Percentiles rank a stretch among this genome's conserved stretches.
Evolutionary conservation across 106 monocot genomes (phyloP).

Genomic region (Apostasia shenzhenica): DNA sequence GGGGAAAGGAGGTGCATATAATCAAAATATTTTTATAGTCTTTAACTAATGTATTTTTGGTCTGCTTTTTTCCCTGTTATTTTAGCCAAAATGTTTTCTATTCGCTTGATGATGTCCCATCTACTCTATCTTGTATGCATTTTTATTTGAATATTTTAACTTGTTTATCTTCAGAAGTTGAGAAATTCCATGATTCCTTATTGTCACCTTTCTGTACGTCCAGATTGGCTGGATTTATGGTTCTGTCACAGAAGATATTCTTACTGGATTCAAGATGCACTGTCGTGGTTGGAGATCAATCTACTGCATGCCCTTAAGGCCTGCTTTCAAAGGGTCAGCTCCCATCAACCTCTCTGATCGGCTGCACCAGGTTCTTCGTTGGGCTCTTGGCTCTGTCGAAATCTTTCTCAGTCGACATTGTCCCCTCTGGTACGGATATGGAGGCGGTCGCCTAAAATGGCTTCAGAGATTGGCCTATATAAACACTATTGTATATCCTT

Average conservation of each 20-base stretch:
- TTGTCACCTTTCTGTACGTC: not conserved
- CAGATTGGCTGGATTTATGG: conserved; percentile 99
- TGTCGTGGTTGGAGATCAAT: conserved; percentile 97
- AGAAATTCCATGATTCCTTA: not conserved
- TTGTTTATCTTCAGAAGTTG: not conserved
- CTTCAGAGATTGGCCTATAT: conserved; percentile 82
- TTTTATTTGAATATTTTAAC: not conserved
- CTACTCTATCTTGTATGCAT: not conserved
- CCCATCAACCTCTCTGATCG: conserved; percentile 93
- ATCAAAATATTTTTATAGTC: not conserved
- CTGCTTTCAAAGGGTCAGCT: conserved; percentile 94
- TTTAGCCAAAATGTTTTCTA: not conserved
- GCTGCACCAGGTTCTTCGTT: conserved; percentile 92
- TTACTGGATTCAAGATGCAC: conserved; percentile 97
- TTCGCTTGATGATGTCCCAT: not conserved
- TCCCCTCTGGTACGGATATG: conserved; percentile 92
- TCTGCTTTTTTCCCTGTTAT: too few species aligned
- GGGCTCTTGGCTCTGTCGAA: conserved; percentile 97
- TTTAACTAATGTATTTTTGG: too few species aligned
- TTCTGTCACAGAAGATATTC: conserved; percentile 91
- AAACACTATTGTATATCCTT: conserved; percentile 92
- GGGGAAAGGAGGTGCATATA: conserved; percentile 85
- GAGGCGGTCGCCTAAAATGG: conserved; percentile 89
- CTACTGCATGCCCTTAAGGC: conserved; percentile 88
- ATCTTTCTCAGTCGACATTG: conserved; percentile 94